Evolutionary conservation across 768 basidiomycete genomes (phyloP), one percentile per base, ranked within the genome.

Genomic region (Pleurotus sapidus): DNA sequence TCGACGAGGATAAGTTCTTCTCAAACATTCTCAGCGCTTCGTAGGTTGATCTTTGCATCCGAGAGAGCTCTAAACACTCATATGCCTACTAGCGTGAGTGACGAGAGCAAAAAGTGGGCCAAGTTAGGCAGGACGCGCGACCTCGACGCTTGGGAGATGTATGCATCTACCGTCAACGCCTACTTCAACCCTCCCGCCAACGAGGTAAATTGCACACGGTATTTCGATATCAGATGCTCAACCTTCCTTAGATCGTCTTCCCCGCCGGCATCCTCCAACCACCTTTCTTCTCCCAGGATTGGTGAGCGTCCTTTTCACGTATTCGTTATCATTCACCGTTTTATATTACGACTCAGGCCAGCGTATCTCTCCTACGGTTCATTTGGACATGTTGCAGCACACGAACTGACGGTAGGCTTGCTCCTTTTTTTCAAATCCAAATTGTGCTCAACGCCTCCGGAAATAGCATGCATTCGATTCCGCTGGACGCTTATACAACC

Each of bases 241-340:
- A 27, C 60, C 46, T 25, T 46, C 40, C 40, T 20, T 45, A 92
- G 88, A 94, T 95, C 51, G 92, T 94, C 18, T 98, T 99, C 76
- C 95, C 97, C 7, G 96, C 97, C 18, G 97, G 97, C 23, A 95
- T 98, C 64, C 74, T 98, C 15, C 93, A 88, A 61, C 88, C 92
- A 1, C 95, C 95, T 0, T 98, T 95, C 82, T 98, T 95, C 77
- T 83, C 82, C 3, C 76, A 82, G 53, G 77, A 84, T 56, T 96
- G 93, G 90, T 90, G 59, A 39, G 79, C 57, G 17, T 30, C 37
- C 25, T 47, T 43, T 17, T 40, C 46, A 18, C 23, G 46, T 24
- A 48, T 37, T 46, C 54, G 30, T 56, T 56, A 55, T 46, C 20
- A 20, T 20, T 20, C 20, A 20, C 20, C 20, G n/a, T 9, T 9